phyloP scores from a whole-genome alignment of 2,329 filamentous ascomycete species.

The Teratosphaeria destructans region DNA sequence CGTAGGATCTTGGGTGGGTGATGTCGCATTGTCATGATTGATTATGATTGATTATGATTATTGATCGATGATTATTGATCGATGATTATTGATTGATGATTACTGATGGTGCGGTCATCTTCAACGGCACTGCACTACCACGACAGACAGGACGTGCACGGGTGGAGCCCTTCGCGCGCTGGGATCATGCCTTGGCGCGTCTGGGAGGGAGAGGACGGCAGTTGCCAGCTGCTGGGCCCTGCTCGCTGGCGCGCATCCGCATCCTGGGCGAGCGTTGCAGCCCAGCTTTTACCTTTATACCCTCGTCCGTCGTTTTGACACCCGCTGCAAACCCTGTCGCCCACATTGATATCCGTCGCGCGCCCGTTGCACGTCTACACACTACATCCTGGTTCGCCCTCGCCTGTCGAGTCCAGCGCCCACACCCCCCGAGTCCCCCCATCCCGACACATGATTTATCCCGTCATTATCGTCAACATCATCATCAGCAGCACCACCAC shows the following conservation, averaged over 20 bases:
- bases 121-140: neutral
- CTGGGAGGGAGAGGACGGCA: neutral
- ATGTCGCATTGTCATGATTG: neutral
- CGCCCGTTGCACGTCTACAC: conserved; percentile 2
- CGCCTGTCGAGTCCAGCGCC: neutral
- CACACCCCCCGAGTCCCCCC: neutral
- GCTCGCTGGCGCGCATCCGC: neutral
- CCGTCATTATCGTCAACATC: too few species aligned
- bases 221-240: neutral
- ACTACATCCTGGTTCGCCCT: neutral
- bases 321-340: conserved; percentile 4
- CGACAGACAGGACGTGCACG: neutral
- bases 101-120: neutral
- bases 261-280: neutral
- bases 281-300: conserved; percentile 1
- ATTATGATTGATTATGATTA: too few species aligned
- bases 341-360: conserved; percentile 1
- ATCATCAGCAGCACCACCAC: too few species aligned
- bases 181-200: neutral
- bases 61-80: too few species aligned
- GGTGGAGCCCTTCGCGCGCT: neutral
- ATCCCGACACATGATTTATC: neutral
- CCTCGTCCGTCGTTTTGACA: conserved; percentile 2
- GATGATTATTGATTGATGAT: too few species aligned
- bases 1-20: neutral